A percentile compares a stretch with the other conserved stretches of the same genome.
Conservation (phyloP, 208 protist genomes). For the Endotrypanum monterogeii region DNA sequence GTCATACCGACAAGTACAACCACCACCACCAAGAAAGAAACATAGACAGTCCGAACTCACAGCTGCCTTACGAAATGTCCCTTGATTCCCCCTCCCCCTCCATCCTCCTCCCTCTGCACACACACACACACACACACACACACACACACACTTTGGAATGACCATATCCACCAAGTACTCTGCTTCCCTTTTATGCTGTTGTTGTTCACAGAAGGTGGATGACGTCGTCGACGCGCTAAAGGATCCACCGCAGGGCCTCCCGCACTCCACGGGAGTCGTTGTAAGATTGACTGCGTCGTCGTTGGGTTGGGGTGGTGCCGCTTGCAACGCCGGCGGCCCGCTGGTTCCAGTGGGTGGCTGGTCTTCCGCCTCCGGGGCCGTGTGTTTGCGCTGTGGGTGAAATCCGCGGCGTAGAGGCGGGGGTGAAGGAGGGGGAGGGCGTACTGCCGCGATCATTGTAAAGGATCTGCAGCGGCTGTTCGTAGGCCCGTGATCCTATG, state of each 20-base stretch:
- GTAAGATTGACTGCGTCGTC: constrained; percentile 2
- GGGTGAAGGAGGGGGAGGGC: neutral
- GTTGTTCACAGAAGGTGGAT: neutral
- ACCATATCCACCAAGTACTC: too few species aligned
- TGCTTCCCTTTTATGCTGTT: too few species aligned
- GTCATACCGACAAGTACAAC: neutral
- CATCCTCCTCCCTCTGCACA: too few species aligned
- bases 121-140: constrained; percentile 4
- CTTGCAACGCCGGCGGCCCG: constrained; percentile 11
- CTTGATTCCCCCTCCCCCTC: too few species aligned
- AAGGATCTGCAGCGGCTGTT: constrained; percentile 8
- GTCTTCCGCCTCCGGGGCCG: neutral
- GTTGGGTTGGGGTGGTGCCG: constrained; percentile 7
- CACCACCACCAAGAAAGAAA: too few species aligned
- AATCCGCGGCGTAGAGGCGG: constrained; percentile 7
- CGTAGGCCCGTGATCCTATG: constrained; percentile 5
- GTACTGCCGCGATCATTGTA: constrained; percentile 10
- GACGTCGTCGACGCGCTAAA: neutral
- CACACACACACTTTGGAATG: neutral
- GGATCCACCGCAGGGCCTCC: constrained; percentile 17
- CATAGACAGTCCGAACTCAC: too few species aligned
- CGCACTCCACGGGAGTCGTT: constrained; percentile 22
- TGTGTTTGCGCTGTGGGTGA: neutral
- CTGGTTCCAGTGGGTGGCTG: neutral
- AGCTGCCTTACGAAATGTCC: too few species aligned